Evolutionary conservation across 2,329 filamentous ascomycete species (phyloP), one percentile per base, ranked within the genome.

Genomic region (Apiospora sp.): DNA sequence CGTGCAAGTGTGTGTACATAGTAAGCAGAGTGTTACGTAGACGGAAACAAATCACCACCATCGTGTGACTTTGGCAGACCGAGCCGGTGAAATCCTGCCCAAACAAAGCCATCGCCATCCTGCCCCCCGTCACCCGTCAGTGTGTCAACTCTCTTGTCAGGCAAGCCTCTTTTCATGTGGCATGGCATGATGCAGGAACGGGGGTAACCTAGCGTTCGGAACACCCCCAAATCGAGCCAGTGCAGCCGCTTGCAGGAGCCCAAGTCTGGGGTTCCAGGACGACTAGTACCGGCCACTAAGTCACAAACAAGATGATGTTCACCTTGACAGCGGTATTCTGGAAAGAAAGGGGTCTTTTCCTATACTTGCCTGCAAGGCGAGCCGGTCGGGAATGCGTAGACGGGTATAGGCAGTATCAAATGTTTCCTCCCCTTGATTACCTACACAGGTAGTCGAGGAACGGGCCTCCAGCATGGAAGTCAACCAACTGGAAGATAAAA

Each of bases 181-280:
- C 58, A 41, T 64, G 58, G 58, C 58, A 41, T 64, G 34, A 64
- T 64, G 58, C 58, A 64, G 58, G 58, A 64, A 41, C 58, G 34
- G 19, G 58, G 58, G 58, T 64, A n/a, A 41, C 58, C 58, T 64
- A 41, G 58, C 30, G 58, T 41, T 64, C 58, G 58, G 58, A 41
- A 64, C 34, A 41, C 58, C 30, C 54, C 58, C 58, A 64, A 64
- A 64, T 64, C 58, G 22, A 64, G 58, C 58, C 58, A 41, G 22
- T n/a, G 58, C 58, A 64, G 58, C 58, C 58, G 58, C 58, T 64
- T 41, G 27, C 27, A 58, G 58, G 34, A 64, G 58, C 22, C 58
- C 22, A 58, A 64, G 58, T 64, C 58, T 64, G 58, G 58, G 58
- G 58, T 64, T 41, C 58, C 58, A 64, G 19, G 22, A 24, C 34